phyloP scores from a whole-genome alignment of 345 rosid genomes.

The Iberis pinnata region DNA sequence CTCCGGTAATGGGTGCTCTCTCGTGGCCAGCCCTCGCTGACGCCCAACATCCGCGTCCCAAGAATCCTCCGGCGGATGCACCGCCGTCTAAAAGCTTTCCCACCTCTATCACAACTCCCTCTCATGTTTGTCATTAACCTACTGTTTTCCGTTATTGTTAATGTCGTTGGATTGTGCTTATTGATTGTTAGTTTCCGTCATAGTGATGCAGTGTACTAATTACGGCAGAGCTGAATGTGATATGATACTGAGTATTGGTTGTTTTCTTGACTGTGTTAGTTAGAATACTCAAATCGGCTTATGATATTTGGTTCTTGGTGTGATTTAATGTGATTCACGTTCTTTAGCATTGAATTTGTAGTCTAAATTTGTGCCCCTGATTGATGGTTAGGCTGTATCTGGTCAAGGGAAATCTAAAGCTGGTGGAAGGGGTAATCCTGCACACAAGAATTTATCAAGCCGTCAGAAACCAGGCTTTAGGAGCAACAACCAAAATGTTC shows the following conservation, averaged over 20 bases:
- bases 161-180: neutral
- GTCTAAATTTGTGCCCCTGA: neutral
- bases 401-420: conserved; percentile 52
- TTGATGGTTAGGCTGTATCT: conserved; percentile 41
- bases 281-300: too few relatives aligned
- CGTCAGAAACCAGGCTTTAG: neutral
- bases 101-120: conserved; percentile 16
- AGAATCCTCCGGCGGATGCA: conserved; percentile 25
- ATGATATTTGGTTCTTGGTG: conserved; percentile 7
- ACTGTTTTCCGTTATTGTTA: neutral
- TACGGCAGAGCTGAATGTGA: neutral
- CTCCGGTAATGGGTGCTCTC: conserved; percentile 65
- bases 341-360: conserved; percentile 1
- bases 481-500: neutral
- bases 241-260: neutral
- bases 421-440: conserved; percentile 46
- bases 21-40: conserved; percentile 88
- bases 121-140: conserved; percentile 33
- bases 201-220: neutral
- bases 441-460: conserved; percentile 2
- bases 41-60: conserved; percentile 50
- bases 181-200: neutral
- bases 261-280: neutral
- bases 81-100: conserved; percentile 25
- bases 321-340: neutral